Base-by-base conservation (phyloP, 177 flowering plant species). In the Vitis hybrid region DNA sequence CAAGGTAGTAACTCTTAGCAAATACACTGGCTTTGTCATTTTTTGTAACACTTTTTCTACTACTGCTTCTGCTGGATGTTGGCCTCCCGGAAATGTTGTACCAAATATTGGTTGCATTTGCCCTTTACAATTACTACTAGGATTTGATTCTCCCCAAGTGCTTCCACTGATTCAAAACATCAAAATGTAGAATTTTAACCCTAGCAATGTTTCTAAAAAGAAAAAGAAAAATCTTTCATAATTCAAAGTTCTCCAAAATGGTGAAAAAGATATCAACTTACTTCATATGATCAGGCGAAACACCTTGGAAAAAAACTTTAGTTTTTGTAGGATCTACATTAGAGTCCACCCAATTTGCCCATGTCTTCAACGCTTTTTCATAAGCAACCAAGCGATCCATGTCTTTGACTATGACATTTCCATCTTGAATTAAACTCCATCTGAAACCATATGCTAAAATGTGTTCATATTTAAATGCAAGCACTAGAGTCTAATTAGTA, bases 301-400 rank as follows among this genome's bases (percentile, higher is more conserved):
- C 63, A 0, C 89, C 91, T 62, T 84, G 89, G 57, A 84, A 88
- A 75, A 81, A 74, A 11, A 88, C 81, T 14, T 54, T 77, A 54
- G 81, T 79, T 57, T 66, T 80, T 1, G 68, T 10, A 48, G 83
- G 70, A 64, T 83, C 68, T 11, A 86, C 58, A n/a, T 69, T 54
- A 5, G 60, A 4, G 20, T 84, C 76, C 0, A 84, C 83, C 91
- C 91, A 88, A 14, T 30, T 71, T 4, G 86, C 83, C 91, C 88
- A 87, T 11, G 91, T 81, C 9, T 24, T 76, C 67, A 87, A 50
- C 1, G 71, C 89, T 64, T 76, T 81, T 73, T 79, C 78, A 54
- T 62, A 85, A 0, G 82, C 83, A 13, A 69, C 78, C 65, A 84
- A 61, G 0, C 86, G 79, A 70, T 80, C 75, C 89, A 84, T 83